Evolutionary conservation across 164 flowering plant genomes (phyloP).

Genomic region (Pachysandra terminalis): DNA sequence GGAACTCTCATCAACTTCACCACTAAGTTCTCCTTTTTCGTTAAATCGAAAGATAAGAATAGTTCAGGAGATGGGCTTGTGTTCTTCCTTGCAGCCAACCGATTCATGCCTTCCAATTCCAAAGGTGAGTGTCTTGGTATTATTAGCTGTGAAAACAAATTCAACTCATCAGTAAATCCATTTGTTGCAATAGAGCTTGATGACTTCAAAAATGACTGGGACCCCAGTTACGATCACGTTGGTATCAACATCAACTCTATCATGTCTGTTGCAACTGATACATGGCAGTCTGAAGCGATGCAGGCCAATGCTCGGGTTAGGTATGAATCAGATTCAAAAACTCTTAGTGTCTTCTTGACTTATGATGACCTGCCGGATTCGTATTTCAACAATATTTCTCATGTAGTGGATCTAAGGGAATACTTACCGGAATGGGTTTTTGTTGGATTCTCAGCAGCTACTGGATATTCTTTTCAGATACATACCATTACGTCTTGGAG

Average conservation of each 20-base stretch:
- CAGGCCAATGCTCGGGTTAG: neutral
- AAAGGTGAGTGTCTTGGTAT: neutral
- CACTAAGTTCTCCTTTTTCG: neutral
- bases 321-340: neutral
- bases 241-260: conserved; percentile 2
- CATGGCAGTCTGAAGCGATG: neutral
- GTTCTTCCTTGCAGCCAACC: neutral
- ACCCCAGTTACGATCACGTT: neutral
- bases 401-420: neutral
- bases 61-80: neutral
- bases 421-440: neutral
- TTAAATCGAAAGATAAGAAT: neutral
- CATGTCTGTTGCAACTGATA: neutral
- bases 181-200: too few relatives aligned
- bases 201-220: neutral
- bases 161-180: neutral
- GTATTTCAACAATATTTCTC: neutral
- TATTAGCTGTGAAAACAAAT: neutral
- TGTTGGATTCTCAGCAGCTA: neutral
- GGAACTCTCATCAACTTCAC: neutral
- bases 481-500: neutral
- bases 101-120: neutral
- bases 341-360: neutral
- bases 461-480: neutral
- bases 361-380: neutral